Percentiles rank a stretch among this genome's conserved stretches.
Evolutionary conservation across 768 basidiomycete species (phyloP).

Genomic region (Galerina sulciceps): DNA sequence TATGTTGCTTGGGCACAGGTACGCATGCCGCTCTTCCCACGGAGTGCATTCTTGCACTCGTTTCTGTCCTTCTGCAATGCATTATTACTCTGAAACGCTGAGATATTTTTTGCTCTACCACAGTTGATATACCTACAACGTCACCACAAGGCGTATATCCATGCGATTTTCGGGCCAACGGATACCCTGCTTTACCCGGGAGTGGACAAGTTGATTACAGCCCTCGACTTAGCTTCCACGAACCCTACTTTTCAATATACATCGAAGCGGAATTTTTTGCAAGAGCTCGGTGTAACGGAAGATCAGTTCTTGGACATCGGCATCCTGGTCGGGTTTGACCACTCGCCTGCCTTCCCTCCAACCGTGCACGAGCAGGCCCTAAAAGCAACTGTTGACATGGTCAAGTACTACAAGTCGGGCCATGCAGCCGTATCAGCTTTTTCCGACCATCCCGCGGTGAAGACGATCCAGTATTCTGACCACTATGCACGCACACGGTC

Average conservation of each 20-base stretch:
- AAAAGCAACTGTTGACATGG: constrained; percentile 88
- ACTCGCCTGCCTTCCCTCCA: constrained; percentile 79
- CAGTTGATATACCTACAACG: constrained; percentile 95
- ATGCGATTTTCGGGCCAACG: constrained; percentile 89
- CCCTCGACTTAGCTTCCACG: constrained; percentile 73
- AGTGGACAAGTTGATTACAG: constrained; percentile 89
- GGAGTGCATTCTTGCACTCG: constrained; percentile 8
- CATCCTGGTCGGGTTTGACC: constrained; percentile 89
- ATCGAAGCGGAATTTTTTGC: constrained; percentile 72
- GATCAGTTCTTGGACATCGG: constrained; percentile 96
- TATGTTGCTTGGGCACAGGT: constrained; percentile 97
- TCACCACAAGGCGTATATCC: constrained; percentile 92
- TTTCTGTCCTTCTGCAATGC: neutral
- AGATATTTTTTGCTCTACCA: constrained; percentile 2
- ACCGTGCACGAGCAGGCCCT: constrained; percentile 80
- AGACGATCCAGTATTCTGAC: constrained; percentile 79
- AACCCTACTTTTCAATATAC: constrained; percentile 81
- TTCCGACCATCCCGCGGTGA: constrained; percentile 82
- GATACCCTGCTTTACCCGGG: constrained; percentile 89
- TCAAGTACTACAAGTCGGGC: constrained; percentile 92
- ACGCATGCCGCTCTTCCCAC: constrained; percentile 35
- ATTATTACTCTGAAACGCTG: constrained; percentile 2
- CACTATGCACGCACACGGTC: constrained; percentile 87
- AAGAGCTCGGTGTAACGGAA: constrained; percentile 65
- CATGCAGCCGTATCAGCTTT: constrained; percentile 78